phyloP scores from a whole-genome alignment of 140 eudicot genomes.

The Cichorium intybus region DNA sequence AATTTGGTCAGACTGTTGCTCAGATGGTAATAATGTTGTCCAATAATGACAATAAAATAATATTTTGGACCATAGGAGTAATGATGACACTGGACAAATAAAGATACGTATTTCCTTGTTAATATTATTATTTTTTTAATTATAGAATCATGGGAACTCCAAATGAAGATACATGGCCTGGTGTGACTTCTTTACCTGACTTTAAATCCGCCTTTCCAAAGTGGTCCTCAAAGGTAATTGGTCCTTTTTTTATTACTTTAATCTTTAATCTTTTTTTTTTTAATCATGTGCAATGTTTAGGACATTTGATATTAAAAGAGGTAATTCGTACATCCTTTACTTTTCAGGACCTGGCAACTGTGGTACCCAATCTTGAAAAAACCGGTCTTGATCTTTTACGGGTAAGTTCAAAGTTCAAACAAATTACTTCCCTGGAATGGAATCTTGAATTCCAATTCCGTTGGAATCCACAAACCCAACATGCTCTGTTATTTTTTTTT shows the following conservation, averaged over 20 bases:
- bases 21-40: no score
- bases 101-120: background rate
- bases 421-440: background rate
- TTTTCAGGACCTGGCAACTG: slow-evolving; percentile 72
- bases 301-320: background rate
- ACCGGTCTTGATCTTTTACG: slow-evolving; percentile 89
- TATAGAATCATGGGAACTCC: slow-evolving; percentile 92
- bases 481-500: background rate
- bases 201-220: slow-evolving; percentile 85
- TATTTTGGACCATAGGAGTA: no score
- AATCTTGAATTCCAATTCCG: background rate
- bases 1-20: no score
- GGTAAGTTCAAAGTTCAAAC: slow-evolving; percentile 62
- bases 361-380: slow-evolving; percentile 80
- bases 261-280: background rate
- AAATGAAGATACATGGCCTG: slow-evolving; percentile 94
- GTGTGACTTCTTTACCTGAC: slow-evolving; percentile 92
- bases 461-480: background rate
- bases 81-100: no score
- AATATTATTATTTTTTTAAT: slow-evolving; percentile 13
- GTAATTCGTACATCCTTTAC: slow-evolving; percentile 11
- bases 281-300: background rate
- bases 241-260: background rate
- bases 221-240: slow-evolving; percentile 80
- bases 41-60: no score